Percentiles rank a stretch among this genome's conserved stretches.
Evolutionary conservation across 345 rosid species (phyloP).

Genomic region (Acer yangbiense): DNA sequence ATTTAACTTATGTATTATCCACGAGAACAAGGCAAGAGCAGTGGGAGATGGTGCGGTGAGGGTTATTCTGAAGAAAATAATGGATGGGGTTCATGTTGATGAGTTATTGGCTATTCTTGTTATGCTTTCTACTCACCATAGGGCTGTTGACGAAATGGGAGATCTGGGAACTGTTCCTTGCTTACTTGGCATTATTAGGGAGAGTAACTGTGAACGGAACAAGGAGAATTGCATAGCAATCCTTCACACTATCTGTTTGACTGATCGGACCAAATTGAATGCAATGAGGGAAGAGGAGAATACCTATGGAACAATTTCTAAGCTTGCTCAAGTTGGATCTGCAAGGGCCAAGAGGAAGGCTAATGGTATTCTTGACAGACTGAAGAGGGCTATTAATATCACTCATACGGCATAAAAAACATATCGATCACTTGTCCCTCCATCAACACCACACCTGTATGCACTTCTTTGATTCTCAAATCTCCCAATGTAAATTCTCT

Average conservation of each 20-base stretch:
- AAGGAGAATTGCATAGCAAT: slow-evolving; percentile 90
- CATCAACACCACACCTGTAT: background rate
- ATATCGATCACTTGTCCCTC: slow-evolving; percentile 18
- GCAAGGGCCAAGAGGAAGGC: slow-evolving; percentile 97
- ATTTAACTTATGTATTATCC: slow-evolving; percentile 71
- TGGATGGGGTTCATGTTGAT: slow-evolving; percentile 62
- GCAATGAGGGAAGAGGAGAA: slow-evolving; percentile 80
- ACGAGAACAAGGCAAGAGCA: slow-evolving; percentile 83
- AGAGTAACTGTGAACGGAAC: slow-evolving; percentile 71
- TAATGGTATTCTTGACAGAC: slow-evolving; percentile 69
- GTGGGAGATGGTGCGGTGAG: slow-evolving; percentile 81
- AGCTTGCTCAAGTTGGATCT: slow-evolving; percentile 79
- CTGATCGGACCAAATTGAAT: slow-evolving; percentile 79
- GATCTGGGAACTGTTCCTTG: slow-evolving; percentile 74
- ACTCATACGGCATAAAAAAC: slow-evolving; percentile 80
- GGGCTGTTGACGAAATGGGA: slow-evolving; percentile 73
- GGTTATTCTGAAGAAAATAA: slow-evolving; percentile 69
- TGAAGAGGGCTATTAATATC: slow-evolving; percentile 64
- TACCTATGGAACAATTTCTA: slow-evolving; percentile 61
- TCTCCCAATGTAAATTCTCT: slow-evolving; percentile 42
- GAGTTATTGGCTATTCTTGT: slow-evolving; percentile 88
- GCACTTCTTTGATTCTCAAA: slow-evolving; percentile 13
- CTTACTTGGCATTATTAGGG: slow-evolving; percentile 67
- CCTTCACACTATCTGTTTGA: slow-evolving; percentile 64
- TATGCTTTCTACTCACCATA: slow-evolving; percentile 74